Conservation (phyloP, 495 filamentous ascomycete species). For the Bombardia bombarda region DNA sequence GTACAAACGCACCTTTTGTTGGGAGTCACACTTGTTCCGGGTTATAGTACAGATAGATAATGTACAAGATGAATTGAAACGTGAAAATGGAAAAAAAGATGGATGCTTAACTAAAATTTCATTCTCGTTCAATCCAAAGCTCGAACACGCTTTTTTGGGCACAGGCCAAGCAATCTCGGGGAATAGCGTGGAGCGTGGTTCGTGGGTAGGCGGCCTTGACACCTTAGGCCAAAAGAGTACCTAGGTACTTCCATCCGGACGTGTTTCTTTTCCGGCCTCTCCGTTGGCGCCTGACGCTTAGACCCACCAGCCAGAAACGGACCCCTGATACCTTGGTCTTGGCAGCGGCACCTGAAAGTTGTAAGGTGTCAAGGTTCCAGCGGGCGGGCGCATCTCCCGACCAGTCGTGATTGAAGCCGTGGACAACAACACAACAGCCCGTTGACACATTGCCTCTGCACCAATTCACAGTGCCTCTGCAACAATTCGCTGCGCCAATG, state of each 20-base stretch:
- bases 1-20: constrained; percentile 11
- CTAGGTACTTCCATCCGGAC: not conserved
- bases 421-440: too few species aligned
- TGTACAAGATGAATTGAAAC: constrained; percentile 16
- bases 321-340: not conserved
- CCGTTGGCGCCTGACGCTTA: not conserved
- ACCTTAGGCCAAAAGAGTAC: constrained; percentile 8
- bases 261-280: too few species aligned
- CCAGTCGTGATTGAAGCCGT: too few species aligned
- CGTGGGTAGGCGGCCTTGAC: constrained; percentile 2
- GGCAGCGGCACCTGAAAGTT: constrained; percentile 4
- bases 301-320: not conserved
- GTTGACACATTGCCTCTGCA: too few species aligned
- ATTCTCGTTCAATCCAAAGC: not conserved
- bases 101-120: constrained; percentile 6
- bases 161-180: too few species aligned
- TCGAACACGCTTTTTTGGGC: constrained; percentile 4
- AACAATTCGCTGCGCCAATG: constrained; percentile 42
- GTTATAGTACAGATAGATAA: constrained; percentile 3
- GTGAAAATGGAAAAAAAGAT: constrained; percentile 1
- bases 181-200: too few species aligned
- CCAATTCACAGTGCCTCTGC: not conserved
- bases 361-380: constrained; percentile 18
- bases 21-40: too few species aligned
- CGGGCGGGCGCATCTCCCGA: not conserved